Evolutionary conservation across 2,329 filamentous ascomycete genomes (phyloP), one percentile per base, ranked within the genome.

Genomic region (Epichloe glyceriae): DNA sequence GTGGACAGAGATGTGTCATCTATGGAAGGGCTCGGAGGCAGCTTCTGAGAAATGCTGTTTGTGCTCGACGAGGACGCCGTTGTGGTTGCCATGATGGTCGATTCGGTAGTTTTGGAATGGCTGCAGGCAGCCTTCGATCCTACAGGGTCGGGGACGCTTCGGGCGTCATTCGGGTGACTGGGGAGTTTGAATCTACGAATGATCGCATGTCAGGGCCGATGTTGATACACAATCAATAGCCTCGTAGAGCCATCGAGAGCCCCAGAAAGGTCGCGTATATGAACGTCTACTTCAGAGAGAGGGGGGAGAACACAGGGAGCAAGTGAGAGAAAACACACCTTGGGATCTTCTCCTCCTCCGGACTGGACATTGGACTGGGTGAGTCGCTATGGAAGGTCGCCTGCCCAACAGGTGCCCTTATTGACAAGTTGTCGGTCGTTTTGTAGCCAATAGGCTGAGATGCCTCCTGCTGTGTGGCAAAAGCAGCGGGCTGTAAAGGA

Each of bases 1-100:
- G 80, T 79, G 2, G 91, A 95, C 45, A 94, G 85, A n/a, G 87
- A 86, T 11, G 90, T 96, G 66, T 97, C 91, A n/a, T 22, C 38
- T 61, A 95, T 91, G 11, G 91, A 96, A 3, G 86, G 86, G 51
- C 86, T 95, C 60, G 90, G 82, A 51, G 83, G 80, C 19, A 70
- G 55, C 39, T 62, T 67, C 54, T 68, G 70, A 41, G 60, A 60
- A 50, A 65, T 60, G 52, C 71, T 70, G 55, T 63, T 65, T 58
- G 67, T 70, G 41, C 67, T 63, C 41, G 67, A 60, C 49, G 39
- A 35, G 17, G 39, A 37, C 39, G 65, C 64, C 53, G 71, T 68
- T 48, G 70, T 63, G 56, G 73, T 70, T 56, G 74, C 72, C 72
- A 79, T 78, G 55, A 65, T 65, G 52, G 65, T 65, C 53, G 70